Evolutionary conservation across 2,329 filamentous ascomycete genomes (phyloP).

Genomic region (Teratosphaeria destructans): DNA sequence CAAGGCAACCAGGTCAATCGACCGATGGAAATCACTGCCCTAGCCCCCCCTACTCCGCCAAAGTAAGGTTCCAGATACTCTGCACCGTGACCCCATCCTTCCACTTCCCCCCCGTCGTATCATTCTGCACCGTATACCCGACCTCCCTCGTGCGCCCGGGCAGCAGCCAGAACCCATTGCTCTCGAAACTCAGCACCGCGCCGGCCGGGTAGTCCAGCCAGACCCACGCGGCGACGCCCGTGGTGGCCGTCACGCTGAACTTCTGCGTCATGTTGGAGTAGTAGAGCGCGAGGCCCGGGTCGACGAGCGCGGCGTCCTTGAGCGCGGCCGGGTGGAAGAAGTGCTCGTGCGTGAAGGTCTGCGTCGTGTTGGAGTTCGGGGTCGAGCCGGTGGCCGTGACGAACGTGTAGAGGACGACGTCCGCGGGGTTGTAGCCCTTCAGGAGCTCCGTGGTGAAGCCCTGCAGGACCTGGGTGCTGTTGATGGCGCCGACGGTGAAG

Average conservation of each 20-base stretch:
- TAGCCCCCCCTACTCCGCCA: conserved; percentile 2
- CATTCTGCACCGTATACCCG: conserved; percentile 36
- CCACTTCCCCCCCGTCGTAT: conserved; percentile 36
- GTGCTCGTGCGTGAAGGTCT: conserved; percentile 40
- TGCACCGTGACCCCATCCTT: conserved; percentile 37
- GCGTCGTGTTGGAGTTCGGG: conserved; percentile 34
- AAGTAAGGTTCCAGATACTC: conserved; percentile 43
- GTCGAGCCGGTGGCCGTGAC: conserved; percentile 36
- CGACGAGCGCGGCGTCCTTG: conserved; percentile 35
- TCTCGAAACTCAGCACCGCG: conserved; percentile 41
- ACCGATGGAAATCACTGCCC: too few species aligned
- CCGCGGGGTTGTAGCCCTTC: conserved; percentile 18
- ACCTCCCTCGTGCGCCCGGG: conserved; percentile 37
- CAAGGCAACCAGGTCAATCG: too few species aligned
- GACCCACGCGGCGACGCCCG: conserved; percentile 43
- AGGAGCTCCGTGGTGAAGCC: conserved; percentile 29
- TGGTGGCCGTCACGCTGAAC: conserved; percentile 40
- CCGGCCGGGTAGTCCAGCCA: conserved; percentile 45
- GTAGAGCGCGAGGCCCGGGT: conserved; percentile 37
- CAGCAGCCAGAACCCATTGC: conserved; percentile 43
- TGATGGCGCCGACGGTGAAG: conserved; percentile 42
- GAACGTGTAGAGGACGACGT: conserved; percentile 36
- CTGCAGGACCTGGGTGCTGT: conserved; percentile 39
- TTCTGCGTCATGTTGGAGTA: conserved; percentile 22
- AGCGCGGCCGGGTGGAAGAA: conserved; percentile 41